Percentiles rank a stretch among this genome's conserved stretches.
phyloP scores from a whole-genome alignment of 257 asterid genomes.

The Cruciata laevipes region DNA sequence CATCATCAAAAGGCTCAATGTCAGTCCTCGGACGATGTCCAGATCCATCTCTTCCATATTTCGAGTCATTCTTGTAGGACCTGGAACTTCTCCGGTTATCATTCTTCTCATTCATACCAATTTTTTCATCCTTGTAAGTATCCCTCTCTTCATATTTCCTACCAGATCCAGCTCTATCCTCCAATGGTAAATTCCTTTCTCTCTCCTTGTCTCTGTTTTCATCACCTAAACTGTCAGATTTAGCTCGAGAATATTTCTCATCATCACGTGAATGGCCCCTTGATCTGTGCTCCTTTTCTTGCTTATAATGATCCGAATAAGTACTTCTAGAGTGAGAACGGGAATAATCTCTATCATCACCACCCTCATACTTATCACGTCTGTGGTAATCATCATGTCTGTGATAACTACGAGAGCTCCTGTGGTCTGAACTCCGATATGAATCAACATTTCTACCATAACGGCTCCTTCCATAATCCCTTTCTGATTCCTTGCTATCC shows the following conservation, averaged over 20 bases:
- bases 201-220: slow-evolving; percentile 39
- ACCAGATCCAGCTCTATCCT: slow-evolving; percentile 56
- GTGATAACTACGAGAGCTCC: slow-evolving; percentile 32
- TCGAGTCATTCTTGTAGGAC: slow-evolving; percentile 35
- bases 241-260: slow-evolving; percentile 41
- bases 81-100: slow-evolving; percentile 36
- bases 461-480: slow-evolving; percentile 35
- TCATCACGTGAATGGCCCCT: slow-evolving; percentile 41
- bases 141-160: slow-evolving; percentile 36
- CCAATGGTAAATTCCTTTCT: slow-evolving; percentile 30
- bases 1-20: slow-evolving; percentile 25
- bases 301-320: slow-evolving; percentile 33
- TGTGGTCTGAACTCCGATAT: slow-evolving; percentile 48
- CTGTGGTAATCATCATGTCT: slow-evolving; percentile 51
- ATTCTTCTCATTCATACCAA: slow-evolving; percentile 38
- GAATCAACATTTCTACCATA: slow-evolving; percentile 50
- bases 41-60: slow-evolving; percentile 41
- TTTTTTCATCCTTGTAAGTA: slow-evolving; percentile 38
- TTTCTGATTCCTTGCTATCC: slow-evolving; percentile 34
- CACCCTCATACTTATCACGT: slow-evolving; percentile 51
- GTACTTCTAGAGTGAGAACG: slow-evolving; percentile 46
- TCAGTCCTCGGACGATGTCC: slow-evolving; percentile 42
- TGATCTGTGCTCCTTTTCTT: slow-evolving; percentile 45
- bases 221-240: slow-evolving; percentile 39
- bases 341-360: slow-evolving; percentile 57